Base-by-base conservation (phyloP, 129 eudicot species). In the Flaveria brownii region DNA sequence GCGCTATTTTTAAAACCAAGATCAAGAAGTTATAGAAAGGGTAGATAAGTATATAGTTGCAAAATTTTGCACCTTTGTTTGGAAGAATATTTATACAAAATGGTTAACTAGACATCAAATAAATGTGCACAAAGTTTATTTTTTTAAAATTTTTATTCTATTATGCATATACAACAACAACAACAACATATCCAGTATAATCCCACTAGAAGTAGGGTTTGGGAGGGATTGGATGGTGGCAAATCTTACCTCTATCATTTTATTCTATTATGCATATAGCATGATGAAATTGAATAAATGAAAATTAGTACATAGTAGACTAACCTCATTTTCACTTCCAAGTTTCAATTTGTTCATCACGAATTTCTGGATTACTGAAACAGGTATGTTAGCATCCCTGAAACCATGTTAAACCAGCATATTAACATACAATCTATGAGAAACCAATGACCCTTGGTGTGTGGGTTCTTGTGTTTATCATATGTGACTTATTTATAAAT, bases 351-450 rank as follows among this genome's bases (percentile, higher is more conserved):
- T 92, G 78, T 72, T 84, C 85, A 71, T 83, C 28, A 92, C 79
- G 63, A 89, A 92, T 87, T 89, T 92, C 77, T 88, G 94, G 41
- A 92, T 88, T 26, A 76, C 74, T 60, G 90, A 88, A 81, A 89
- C 92, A 0, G 98, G 90, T 75, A 88, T 69, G 51, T 72, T 85
- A 59, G 82, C 93, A 84, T 92, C 90, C 91, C 98, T 90, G 93
- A 68, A 71, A 83, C 60, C 82, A 76, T 80, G 73, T 36, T 63
- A 76, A 66, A 68, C 55, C 23, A n/a, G 8, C 9, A n/a, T 23
- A 54, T 69, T 60, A 78, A 78, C 18, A 57, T 70, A 78, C 60
- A 22, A 59, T 42, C 62, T 57, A 55, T 56, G 69, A 77, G 69
- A 28, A 57, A 33, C 16, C n/a, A n/a, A 11, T 17, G 69, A 22